Base-by-base conservation (phyloP, 2,329 filamentous ascomycete genomes). In the Phoma sp. region DNA sequence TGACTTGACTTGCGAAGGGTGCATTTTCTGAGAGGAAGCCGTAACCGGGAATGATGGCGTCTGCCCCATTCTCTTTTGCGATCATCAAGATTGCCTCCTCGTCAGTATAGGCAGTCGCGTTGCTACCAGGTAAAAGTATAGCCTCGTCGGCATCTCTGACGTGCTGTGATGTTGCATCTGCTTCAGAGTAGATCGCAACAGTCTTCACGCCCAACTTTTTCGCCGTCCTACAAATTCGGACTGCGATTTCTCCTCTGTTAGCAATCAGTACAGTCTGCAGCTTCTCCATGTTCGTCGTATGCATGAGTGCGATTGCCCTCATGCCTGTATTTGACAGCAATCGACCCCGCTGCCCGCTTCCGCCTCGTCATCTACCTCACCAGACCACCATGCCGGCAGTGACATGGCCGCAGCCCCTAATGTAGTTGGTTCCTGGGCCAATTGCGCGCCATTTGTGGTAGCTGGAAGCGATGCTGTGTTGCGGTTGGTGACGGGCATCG, bases 31-130 rank as follows among this genome's bases (percentile, higher is more conserved):
- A 83, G 1, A 90, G 71, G 55, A 88, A 89, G 0, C 87, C 87
- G 73, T 90, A 89, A 2, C 87, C 87, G 0, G 87, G 87, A 42
- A 87, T 85, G 14, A 89, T 79, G 3, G 84, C 85, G 56, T 88
- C 80, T 2, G 73, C 82, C 2, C 74, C 65, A 12, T 78, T 73
- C 3, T 76, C 67, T 34, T 77, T 78, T 9, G 84, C 84, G n/a
- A 86, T 77, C 4, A 75, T 65, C 15, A 87, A 72, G 30, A 84
- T 81, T 18, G 66, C 61, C 7, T 75, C 71, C 67, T 75, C 77
- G 56, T 83, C 76, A 11, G 79, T 79, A 59, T 84, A 84, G 3
- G 79, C 80, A 21, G 76, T 79, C 33, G 77, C 73, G 62, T 81
- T 78, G 14, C 75, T 69, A 0, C 81, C 81, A 0, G 76, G 70